Base-by-base conservation (phyloP, 805 yeast genomes). In the Candida vartiovaarae region DNA sequence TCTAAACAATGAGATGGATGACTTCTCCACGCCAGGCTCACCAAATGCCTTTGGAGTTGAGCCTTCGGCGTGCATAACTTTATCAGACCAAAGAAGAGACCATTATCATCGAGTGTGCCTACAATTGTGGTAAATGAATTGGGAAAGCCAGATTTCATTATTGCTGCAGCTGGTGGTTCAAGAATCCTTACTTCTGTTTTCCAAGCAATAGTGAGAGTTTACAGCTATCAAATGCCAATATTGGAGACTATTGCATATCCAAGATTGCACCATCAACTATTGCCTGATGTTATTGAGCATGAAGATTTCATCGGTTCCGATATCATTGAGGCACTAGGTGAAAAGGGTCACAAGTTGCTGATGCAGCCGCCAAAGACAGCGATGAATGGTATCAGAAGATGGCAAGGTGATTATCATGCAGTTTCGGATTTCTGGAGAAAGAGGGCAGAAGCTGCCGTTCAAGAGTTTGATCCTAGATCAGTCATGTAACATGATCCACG, bases 121-220 rank as follows among this genome's bases (percentile, higher is more conserved):
- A 75, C 87, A 0, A 78, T 91, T 29, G 65, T 86, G 1, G 66
- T 76, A 20, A 63, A 69, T 45, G 69, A 66, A 46, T 55, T 63
- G 8, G 74, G 75, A 4, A 53, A 57, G 7, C 78, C 84, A 0
- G 89, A 82, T 51, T 59, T 85, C 26, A 76, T 84, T 5, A 73
- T 91, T 46, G 98, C 97, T 0, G 93, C 96, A 1, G 95, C 97
- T 2, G 99, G 99, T 8, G 98, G 98, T 0, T 82, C 93, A 6
- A 69, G 93, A 43, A 91, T 91, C 40, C 71, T 84, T 10, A 86
- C 96, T 0, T 77, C 95, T 1, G 78, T 91, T 4, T 74, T 91
- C 44, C 93, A 89, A 60, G 89, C 91, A 0, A 73, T 91, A 15
- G 71, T 85, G 2, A 66, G 96, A 42, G 65, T 69, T 3, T 79